Base-by-base conservation (phyloP, 2,329 filamentous ascomycete species). In the Colletotrichum sp. region DNA sequence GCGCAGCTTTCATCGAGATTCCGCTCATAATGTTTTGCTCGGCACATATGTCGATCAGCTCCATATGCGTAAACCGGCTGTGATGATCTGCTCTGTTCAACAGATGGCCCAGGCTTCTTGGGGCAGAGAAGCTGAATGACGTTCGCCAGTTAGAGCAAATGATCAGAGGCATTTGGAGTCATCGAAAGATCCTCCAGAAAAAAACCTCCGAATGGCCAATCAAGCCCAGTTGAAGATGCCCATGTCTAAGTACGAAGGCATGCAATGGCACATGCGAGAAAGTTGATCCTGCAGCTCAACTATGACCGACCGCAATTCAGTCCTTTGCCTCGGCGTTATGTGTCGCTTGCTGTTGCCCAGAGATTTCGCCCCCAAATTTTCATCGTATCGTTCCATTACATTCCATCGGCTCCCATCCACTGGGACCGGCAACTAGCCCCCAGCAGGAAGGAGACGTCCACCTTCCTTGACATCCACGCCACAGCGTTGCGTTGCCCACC, bases 401-500 rank as follows among this genome's bases (percentile, higher is more conserved):
- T 76, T 75, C 71, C 60, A 67, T 57, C 60, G 36, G 36, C 60
- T 38, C 71, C 72, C 38, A 67, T 61, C 67, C 18, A 38, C 58
- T 61, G n/a, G 71, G 26, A 36, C 26, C 28, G 60, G 43, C 58
- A 55, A 63, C 71, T 32, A 75, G 70, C 60, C 71, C 71, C 16
- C n/a, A 52, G 66, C 36, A 38, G 66, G 65, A 66, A 71, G 60
- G 74, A 67, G 74, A 28, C 38, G 60, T 34, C 36, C 34, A 34
- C 26, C 34, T 30, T 38, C 69, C 55, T 28, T 61, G 61, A 21
- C 30, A 30, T n/a, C 64, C 64, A 68, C 48, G 61, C 71, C 71
- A 74, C 74, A 65, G 36, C 71, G 64, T 76, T 76, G 74, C 74
- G 60, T 71, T 71, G 65, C 48, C 74, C 73, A 34, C 55, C 57